Evolutionary conservation across 2,329 filamentous ascomycete genomes (phyloP).

Genomic region (Cladosporium cucumerinum): DNA sequence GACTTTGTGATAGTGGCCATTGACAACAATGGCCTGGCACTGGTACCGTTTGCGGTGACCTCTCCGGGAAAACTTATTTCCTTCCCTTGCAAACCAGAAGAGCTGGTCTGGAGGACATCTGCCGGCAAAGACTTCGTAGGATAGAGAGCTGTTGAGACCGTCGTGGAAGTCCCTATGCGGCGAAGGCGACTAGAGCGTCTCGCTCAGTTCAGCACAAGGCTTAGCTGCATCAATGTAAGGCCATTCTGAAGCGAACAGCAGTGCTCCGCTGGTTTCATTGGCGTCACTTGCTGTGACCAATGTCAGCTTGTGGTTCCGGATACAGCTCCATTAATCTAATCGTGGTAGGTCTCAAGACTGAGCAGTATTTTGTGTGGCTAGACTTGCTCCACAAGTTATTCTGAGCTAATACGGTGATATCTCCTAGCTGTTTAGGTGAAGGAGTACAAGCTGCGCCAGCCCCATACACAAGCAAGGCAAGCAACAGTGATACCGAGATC

Average conservation of each 20-base stretch:
- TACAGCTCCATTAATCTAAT: background rate
- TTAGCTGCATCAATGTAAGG: background rate
- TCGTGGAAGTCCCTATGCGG: constrained; percentile 12
- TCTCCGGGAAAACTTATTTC: background rate
- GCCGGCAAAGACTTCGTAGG: constrained; percentile 23
- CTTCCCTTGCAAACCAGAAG: constrained; percentile 18
- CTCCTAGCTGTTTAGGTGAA: background rate
- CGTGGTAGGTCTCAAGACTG: background rate
- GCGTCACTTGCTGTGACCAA: background rate
- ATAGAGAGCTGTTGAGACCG: constrained; percentile 21
- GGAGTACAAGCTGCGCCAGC: background rate
- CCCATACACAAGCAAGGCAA: background rate
- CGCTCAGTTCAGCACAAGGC: background rate
- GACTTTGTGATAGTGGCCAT: background rate
- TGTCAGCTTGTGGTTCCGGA: background rate
- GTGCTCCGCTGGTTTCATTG: background rate
- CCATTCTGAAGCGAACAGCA: background rate
- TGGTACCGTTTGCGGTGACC: background rate
- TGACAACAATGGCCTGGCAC: background rate
- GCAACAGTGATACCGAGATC: background rate
- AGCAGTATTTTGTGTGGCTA: background rate
- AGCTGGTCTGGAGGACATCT: constrained; percentile 18
- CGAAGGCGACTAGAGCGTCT: background rate
- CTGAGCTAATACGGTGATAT: background rate
- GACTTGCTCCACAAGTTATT: background rate